Evolutionary conservation across 257 asterid species (phyloP).

Genomic region (Striga asiatica): DNA sequence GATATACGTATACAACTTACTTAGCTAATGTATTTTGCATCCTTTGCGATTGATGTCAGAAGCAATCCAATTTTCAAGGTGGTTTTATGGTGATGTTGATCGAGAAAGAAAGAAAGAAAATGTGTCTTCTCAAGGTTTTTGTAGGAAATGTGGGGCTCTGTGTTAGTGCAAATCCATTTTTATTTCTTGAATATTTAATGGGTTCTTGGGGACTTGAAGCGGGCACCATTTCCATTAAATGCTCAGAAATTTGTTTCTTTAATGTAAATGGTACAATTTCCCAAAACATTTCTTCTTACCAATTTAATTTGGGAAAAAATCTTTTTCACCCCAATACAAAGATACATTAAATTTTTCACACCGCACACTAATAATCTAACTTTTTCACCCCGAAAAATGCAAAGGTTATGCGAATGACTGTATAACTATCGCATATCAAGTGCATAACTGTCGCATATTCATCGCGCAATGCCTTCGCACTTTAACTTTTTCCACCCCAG

Average conservation of each 20-base stretch:
- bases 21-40: not conserved
- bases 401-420: no score
- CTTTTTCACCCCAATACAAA: no score
- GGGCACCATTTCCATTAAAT: constrained; percentile 20
- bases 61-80: constrained; percentile 28
- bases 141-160: constrained; percentile 33
- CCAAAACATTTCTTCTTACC: no score
- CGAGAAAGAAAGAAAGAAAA: constrained; percentile 23
- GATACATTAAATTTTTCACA: no score
- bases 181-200: not conserved
- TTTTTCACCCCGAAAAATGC: no score
- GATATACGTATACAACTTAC: not conserved
- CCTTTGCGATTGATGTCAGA: constrained; percentile 46
- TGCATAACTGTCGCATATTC: no score
- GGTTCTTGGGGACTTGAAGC: constrained; percentile 39
- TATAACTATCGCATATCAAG: no score
- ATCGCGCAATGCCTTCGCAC: no score
- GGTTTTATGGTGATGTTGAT: constrained; percentile 18
- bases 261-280: no score
- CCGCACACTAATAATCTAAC: no score
- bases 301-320: no score
- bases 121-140: constrained; percentile 48
- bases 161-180: constrained; percentile 19
- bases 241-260: not conserved
- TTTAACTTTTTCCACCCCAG: no score